Evolutionary conservation across 371 early-diverging fungal genomes (phyloP).

Genomic region (Lichtheimia ornata): DNA sequence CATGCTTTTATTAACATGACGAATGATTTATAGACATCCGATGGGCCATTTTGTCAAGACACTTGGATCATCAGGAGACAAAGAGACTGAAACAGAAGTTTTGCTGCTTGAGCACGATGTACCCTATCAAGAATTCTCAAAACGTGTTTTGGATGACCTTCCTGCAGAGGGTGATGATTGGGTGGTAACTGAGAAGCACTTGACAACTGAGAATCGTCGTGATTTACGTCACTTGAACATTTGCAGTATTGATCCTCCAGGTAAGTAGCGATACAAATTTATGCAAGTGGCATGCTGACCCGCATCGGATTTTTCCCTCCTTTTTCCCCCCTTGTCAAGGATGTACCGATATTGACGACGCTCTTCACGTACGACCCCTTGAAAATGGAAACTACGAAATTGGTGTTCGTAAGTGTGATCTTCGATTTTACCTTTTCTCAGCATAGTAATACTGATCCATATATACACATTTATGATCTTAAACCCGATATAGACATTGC

Average conservation of each 20-base stretch:
- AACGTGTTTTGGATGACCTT: slow-evolving; percentile 77
- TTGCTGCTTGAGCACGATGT: slow-evolving; percentile 95
- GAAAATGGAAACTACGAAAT: slow-evolving; percentile 91
- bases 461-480: too few species aligned
- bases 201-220: slow-evolving; percentile 60
- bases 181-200: slow-evolving; percentile 76
- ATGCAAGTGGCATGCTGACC: background rate
- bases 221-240: slow-evolving; percentile 86
- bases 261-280: slow-evolving; percentile 16
- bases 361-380: slow-evolving; percentile 84
- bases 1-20: background rate
- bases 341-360: slow-evolving; percentile 99
- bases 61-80: slow-evolving; percentile 91
- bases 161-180: slow-evolving; percentile 88
- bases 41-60: slow-evolving; percentile 91
- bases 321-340: slow-evolving; percentile 37
- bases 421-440: too few species aligned
- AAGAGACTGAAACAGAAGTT: slow-evolving; percentile 93
- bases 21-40: slow-evolving; percentile 52
- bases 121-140: slow-evolving; percentile 89
- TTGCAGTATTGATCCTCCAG: slow-evolving; percentile 99
- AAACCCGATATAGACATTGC: slow-evolving; percentile 78
- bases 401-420: slow-evolving; percentile 76
- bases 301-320: background rate
- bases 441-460: too few species aligned